phyloP scores from a whole-genome alignment of 2,329 filamentous ascomycete genomes.

The Ophiostoma angusticollis region DNA sequence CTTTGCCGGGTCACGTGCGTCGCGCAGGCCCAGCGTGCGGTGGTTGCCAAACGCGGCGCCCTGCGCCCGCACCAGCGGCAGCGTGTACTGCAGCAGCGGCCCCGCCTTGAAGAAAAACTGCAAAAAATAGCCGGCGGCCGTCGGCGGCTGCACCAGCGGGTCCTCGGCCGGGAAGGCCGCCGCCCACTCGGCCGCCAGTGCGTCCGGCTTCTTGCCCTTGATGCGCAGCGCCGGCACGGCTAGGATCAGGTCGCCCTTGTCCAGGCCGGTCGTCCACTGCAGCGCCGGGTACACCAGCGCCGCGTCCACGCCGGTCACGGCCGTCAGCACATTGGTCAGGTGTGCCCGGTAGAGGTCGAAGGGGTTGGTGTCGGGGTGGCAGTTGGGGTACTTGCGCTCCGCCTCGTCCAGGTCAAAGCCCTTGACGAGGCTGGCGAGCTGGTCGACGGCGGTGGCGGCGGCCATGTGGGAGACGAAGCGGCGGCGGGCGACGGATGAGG shows the following conservation, averaged over 20 bases:
- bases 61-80: slow-evolving; percentile 56
- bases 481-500: background rate
- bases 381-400: slow-evolving; percentile 37
- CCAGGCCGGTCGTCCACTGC: slow-evolving; percentile 65
- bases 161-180: slow-evolving; percentile 45
- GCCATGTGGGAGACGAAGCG: slow-evolving; percentile 4
- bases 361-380: slow-evolving; percentile 58
- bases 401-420: slow-evolving; percentile 24
- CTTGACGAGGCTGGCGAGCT: slow-evolving; percentile 23
- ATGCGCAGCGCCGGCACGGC: slow-evolving; percentile 68
- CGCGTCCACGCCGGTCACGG: slow-evolving; percentile 57
- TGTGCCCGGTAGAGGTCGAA: slow-evolving; percentile 70
- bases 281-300: slow-evolving; percentile 62
- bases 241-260: slow-evolving; percentile 72
- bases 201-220: slow-evolving; percentile 55
- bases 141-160: slow-evolving; percentile 58
- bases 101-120: slow-evolving; percentile 69
- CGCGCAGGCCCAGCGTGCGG: slow-evolving; percentile 43
- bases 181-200: slow-evolving; percentile 48
- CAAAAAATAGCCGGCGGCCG: slow-evolving; percentile 54
- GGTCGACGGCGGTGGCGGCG: slow-evolving; percentile 16
- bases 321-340: slow-evolving; percentile 54
- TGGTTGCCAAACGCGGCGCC: slow-evolving; percentile 53
- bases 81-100: slow-evolving; percentile 49
- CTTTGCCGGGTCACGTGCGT: slow-evolving; percentile 45